These are phyloP conservation scores for Phlebopus sp. DNA, from an alignment of 1,284 basidiomycete species.

Conservation along the genomic window DNA sequence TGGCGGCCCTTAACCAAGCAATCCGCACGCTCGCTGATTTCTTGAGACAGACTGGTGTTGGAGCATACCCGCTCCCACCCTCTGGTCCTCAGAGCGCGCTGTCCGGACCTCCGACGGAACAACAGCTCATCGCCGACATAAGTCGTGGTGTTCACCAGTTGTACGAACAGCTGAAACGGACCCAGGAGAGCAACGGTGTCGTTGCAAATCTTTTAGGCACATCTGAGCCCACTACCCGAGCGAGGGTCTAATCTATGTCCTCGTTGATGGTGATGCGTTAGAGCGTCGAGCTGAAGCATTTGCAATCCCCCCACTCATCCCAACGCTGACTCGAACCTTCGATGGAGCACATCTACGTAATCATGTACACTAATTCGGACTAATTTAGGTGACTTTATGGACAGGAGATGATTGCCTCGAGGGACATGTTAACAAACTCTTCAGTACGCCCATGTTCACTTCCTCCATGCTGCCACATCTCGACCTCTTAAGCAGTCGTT, in stretches of 20 bases:
- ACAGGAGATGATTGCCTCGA: no score
- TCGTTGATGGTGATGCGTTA: not conserved
- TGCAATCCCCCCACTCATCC: no score
- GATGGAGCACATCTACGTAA: no score
- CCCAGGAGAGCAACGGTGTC: constrained; percentile 43
- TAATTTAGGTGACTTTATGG: no score
- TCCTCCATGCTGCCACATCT: no score
- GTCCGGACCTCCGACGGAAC: constrained; percentile 23
- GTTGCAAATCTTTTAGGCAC: constrained; percentile 34
- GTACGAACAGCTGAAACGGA: constrained; percentile 39
- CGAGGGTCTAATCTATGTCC: constrained; percentile 12
- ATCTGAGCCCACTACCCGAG: constrained; percentile 15
- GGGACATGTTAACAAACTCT: no score
- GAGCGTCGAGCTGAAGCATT: not conserved
- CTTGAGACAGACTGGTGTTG: constrained; percentile 42
- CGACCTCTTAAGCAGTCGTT: constrained; percentile 8
- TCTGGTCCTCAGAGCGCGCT: constrained; percentile 13
- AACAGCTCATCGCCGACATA: constrained; percentile 37
- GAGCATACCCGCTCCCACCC: constrained; percentile 39
- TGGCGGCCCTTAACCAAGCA: constrained; percentile 36
- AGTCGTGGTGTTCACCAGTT: constrained; percentile 37
- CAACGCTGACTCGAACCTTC: no score
- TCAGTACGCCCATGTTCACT: not conserved
- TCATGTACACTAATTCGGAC: no score
- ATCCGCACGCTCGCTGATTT: constrained; percentile 36